A percentile compares a stretch with the other conserved stretches of the same genome.
phyloP scores from a whole-genome alignment of 2,329 filamentous ascomycete species.

The Stromatinia cepivora region DNA sequence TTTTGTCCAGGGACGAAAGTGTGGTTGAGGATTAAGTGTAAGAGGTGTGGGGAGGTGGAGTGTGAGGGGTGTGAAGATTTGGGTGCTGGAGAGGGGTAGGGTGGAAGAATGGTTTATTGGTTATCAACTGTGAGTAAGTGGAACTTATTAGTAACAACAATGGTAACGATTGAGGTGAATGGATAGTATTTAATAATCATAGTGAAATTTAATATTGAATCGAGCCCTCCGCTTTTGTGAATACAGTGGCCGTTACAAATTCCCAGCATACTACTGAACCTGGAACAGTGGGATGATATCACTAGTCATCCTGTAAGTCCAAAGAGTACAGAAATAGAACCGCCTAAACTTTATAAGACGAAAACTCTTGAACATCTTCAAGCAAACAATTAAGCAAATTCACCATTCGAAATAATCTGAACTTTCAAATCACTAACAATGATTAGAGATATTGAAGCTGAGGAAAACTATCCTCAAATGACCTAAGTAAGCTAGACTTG shows the following conservation, averaged over 20 bases:
- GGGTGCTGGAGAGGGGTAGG: neutral
- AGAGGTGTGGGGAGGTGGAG: neutral
- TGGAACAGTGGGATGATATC: neutral
- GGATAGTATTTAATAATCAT: too few relatives aligned
- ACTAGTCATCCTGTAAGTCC: neutral
- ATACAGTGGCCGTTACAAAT: neutral
- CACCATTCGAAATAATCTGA: neutral
- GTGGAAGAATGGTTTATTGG: neutral
- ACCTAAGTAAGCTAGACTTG: neutral
- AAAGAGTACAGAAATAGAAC: neutral
- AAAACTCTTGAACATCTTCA: neutral
- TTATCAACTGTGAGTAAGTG: neutral
- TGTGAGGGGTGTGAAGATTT: neutral
- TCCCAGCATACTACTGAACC: too few relatives aligned
- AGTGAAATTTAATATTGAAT: neutral
- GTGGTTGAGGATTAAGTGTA: conserved; percentile 16
- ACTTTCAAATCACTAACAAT: neutral
- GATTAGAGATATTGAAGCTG: neutral
- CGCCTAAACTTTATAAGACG: neutral
- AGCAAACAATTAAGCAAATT: neutral
- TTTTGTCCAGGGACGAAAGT: conserved; percentile 17
- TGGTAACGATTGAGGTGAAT: neutral
- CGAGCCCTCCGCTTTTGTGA: neutral
- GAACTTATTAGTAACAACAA: neutral
- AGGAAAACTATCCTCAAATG: neutral